Evolutionary conservation across 2,329 filamentous ascomycete genomes (phyloP).

Genomic region (Mollisia scopiformis): DNA sequence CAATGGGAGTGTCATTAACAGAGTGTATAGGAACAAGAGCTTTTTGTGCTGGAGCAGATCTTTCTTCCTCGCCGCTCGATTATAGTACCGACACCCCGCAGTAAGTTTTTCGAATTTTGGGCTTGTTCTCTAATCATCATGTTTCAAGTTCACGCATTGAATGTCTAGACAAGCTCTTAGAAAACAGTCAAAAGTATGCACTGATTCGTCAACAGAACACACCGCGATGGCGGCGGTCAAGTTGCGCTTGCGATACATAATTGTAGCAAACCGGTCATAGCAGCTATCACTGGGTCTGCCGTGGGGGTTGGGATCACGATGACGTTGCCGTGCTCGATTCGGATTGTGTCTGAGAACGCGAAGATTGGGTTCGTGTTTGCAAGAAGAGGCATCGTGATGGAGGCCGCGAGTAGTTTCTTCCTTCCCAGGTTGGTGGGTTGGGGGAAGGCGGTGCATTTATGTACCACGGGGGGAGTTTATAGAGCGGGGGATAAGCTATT

Average conservation of each 20-base stretch:
- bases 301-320: conserved; percentile 66
- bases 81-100: conserved; percentile 24
- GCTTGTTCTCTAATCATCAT: too few species aligned
- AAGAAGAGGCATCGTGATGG: conserved; percentile 71
- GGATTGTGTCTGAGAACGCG: conserved; percentile 56
- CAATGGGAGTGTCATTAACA: too few species aligned
- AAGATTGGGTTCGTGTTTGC: conserved; percentile 78
- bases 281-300: conserved; percentile 60
- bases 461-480: conserved; percentile 69
- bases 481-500: conserved; percentile 52
- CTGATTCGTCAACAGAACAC: too few species aligned
- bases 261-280: conserved; percentile 61
- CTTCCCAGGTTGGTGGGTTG: conserved; percentile 70
- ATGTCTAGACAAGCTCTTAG: too few species aligned
- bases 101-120: too few species aligned
- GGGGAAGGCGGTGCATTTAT: conserved; percentile 63
- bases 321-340: conserved; percentile 57
- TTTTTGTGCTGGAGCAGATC: conserved; percentile 57
- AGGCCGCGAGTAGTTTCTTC: conserved; percentile 73
- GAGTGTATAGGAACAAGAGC: too few species aligned
- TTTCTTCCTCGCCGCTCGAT: conserved; percentile 13
- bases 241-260: conserved; percentile 57
- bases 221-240: conserved; percentile 52
- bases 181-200: too few species aligned
- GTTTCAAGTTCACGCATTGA: too few species aligned